Conservation (phyloP, 805 yeast genomes). For the Candida rishiriensis region DNA sequence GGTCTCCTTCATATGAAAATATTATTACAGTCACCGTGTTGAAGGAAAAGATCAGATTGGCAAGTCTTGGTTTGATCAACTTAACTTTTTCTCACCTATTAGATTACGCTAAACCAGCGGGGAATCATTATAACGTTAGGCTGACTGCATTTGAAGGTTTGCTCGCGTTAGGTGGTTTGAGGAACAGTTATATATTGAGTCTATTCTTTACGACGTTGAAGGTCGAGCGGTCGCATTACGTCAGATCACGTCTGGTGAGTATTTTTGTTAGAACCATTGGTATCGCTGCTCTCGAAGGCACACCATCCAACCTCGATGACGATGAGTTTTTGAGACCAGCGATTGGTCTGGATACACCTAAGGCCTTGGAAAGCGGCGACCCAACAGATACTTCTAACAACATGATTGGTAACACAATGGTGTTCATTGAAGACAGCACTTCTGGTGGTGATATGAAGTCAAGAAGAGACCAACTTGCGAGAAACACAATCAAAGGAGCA, state of each 20-base stretch:
- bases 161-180: conserved; percentile 71
- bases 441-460: conserved; percentile 38
- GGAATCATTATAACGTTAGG: conserved; percentile 49
- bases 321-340: conserved; percentile 43
- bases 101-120: conserved; percentile 41
- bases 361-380: conserved; percentile 4
- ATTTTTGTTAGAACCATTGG: conserved; percentile 53
- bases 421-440: conserved; percentile 54
- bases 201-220: conserved; percentile 57
- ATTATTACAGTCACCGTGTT: conserved; percentile 53
- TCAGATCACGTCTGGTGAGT: conserved; percentile 46
- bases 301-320: conserved; percentile 55
- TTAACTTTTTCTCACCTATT: conserved; percentile 53
- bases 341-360: neutral
- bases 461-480: conserved; percentile 62
- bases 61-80: conserved; percentile 47
- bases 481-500: conserved; percentile 61
- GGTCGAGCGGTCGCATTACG: conserved; percentile 49
- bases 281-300: conserved; percentile 61
- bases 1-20: conserved; percentile 73
- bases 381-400: neutral
- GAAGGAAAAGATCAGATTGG: conserved; percentile 54
- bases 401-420: conserved; percentile 31
- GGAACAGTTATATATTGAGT: conserved; percentile 52
- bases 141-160: conserved; percentile 67